phyloP scores from a whole-genome alignment of 441 rosid species.

The Hura crepitans region DNA sequence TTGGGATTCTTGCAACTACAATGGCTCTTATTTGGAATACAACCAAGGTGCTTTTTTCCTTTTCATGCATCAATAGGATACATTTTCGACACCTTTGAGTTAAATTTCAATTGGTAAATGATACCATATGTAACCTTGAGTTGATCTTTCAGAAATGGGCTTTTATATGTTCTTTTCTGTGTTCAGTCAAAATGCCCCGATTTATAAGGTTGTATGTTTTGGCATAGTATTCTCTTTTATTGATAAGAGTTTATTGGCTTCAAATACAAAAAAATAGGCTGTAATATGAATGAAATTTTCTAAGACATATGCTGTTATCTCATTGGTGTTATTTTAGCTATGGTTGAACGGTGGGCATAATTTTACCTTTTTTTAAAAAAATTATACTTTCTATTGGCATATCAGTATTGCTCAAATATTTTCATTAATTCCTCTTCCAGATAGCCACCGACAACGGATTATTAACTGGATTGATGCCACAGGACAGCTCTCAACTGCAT shows the following conservation, averaged over 20 bases:
- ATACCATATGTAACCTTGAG: neutral
- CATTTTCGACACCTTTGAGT: neutral
- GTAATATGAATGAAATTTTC: too few relatives aligned
- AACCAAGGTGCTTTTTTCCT: slow-evolving; percentile 58
- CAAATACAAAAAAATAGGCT: too few relatives aligned
- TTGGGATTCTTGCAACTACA: slow-evolving; percentile 93
- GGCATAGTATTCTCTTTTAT: neutral
- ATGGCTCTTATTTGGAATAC: slow-evolving; percentile 53
- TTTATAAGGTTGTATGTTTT: neutral
- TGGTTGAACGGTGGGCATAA: too few relatives aligned
- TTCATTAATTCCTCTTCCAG: slow-evolving; percentile 36
- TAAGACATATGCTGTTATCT: neutral
- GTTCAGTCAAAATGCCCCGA: neutral
- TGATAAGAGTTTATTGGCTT: neutral
- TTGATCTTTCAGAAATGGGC: neutral
- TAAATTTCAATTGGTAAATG: neutral
- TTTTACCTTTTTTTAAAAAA: too few relatives aligned
- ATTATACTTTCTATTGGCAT: slow-evolving; percentile 3
- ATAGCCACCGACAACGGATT: slow-evolving; percentile 78
- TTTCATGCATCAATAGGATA: neutral
- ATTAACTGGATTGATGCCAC: slow-evolving; percentile 78
- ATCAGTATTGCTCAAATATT: slow-evolving; percentile 2
- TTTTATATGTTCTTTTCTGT: neutral
- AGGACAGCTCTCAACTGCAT: slow-evolving; percentile 75
- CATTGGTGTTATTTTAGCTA: neutral